These are phyloP conservation scores for Trichomonas vaginalis DNA, from an alignment of 208 protist species.

Conservation along the genomic window DNA sequence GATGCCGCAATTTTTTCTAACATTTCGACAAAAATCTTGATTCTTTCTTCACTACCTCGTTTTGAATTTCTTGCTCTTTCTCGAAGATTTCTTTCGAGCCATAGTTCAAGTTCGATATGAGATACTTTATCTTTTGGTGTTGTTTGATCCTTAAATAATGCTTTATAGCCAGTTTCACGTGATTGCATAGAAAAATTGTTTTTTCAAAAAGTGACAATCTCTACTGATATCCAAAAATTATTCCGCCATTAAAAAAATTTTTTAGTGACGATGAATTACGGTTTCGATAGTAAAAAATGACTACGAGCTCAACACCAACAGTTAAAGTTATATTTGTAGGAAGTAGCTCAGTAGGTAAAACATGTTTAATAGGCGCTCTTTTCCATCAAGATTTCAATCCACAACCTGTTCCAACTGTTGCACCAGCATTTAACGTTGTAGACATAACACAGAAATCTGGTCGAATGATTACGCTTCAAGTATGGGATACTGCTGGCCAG, in stretches of 20 bases:
- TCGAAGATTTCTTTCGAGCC: constrained; percentile 14
- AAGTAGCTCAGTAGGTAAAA: not conserved
- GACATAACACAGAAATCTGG: not conserved
- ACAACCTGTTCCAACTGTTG: not conserved
- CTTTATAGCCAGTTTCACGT: not conserved
- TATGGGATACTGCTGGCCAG: constrained; percentile 54
- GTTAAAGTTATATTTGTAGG: not conserved
- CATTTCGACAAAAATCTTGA: not conserved
- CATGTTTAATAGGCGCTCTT: not conserved
- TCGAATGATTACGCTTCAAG: constrained; percentile 11
- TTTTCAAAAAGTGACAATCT: too few relatives aligned
- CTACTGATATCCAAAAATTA: too few relatives aligned
- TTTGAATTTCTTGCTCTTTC: constrained; percentile 11
- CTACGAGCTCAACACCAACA: too few relatives aligned
- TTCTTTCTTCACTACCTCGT: constrained; percentile 6
- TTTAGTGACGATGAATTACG: too few relatives aligned
- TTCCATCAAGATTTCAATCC: not conserved
- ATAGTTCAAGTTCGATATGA: not conserved
- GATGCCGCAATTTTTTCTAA: not conserved
- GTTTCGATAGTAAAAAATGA: too few relatives aligned
- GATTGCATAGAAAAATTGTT: not conserved
- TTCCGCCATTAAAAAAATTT: too few relatives aligned
- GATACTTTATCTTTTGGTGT: constrained; percentile 2
- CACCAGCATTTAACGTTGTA: not conserved
- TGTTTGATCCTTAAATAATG: not conserved